Conservation (phyloP, 176 grass and related monocot species). For the Saccharum spontaneum region DNA sequence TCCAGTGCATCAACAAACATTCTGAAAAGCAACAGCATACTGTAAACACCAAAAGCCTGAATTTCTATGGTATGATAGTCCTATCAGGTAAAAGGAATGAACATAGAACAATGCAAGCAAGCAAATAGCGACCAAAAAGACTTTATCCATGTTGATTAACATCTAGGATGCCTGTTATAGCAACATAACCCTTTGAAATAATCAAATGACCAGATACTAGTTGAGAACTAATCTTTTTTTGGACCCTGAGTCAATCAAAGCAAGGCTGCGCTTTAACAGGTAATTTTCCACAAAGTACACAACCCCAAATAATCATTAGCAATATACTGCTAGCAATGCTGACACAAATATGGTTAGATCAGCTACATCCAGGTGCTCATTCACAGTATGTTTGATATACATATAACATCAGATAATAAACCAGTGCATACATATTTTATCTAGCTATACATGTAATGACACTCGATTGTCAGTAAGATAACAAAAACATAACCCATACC, state of each 20-base stretch:
- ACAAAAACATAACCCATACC: conserved; percentile 44
- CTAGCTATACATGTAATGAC: neutral
- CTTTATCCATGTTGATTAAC: neutral
- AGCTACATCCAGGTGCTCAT: neutral
- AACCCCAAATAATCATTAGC: conserved; percentile 9
- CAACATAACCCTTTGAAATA: neutral
- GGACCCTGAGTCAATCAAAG: conserved; percentile 1
- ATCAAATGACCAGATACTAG: neutral
- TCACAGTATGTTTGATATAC: conserved; percentile 14
- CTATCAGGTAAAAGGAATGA: neutral
- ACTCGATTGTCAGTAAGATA: conserved; percentile 2
- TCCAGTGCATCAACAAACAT: conserved; percentile 94
- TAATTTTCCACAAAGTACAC: neutral
- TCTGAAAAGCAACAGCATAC: conserved; percentile 54
- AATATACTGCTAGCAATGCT: neutral
- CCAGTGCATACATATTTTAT: neutral
- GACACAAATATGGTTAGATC: neutral
- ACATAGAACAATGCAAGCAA: neutral
- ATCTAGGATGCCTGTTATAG: neutral
- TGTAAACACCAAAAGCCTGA: neutral
- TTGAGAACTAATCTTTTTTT: neutral
- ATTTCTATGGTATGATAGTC: conserved; percentile 1
- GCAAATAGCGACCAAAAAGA: neutral
- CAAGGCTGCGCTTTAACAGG: conserved; percentile 5
- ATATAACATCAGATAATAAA: conserved; percentile 8